Evolutionary conservation across 306 rosid genomes (phyloP).

Genomic region (Argentina anserina): DNA sequence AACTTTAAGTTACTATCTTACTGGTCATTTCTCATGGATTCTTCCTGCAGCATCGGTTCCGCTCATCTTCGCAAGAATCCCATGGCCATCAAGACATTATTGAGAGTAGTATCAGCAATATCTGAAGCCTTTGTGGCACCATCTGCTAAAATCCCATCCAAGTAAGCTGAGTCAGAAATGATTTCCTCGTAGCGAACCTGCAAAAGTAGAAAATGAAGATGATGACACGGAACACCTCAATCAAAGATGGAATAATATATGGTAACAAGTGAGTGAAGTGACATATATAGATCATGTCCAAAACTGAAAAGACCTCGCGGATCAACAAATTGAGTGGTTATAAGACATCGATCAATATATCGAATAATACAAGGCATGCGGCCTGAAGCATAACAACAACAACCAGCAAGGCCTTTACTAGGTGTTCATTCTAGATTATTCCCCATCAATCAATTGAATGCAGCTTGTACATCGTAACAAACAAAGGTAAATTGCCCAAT

Average conservation of each 20-base stretch:
- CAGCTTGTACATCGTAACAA: neutral
- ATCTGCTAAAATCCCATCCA: conserved; percentile 74
- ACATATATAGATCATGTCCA: conserved; percentile 1
- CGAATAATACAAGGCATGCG: conserved; percentile 8
- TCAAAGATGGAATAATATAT: conserved; percentile 5
- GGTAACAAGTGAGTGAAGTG: conserved; percentile 12
- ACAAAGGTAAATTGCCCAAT: neutral
- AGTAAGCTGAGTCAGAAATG: conserved; percentile 70
- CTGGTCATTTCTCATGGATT: conserved; percentile 25
- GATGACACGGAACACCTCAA: conserved; percentile 2
- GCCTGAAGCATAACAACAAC: neutral
- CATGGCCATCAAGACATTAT: conserved; percentile 86
- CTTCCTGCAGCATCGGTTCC: conserved; percentile 29
- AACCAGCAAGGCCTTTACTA: too few relatives aligned
- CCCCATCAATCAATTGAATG: neutral
- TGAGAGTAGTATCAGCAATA: conserved; percentile 70
- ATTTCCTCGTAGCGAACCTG: conserved; percentile 88
- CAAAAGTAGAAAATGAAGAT: conserved; percentile 15
- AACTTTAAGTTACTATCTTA: conserved; percentile 38
- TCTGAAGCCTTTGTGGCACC: conserved; percentile 80
- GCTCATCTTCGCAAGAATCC: conserved; percentile 68
- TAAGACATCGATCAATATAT: neutral
- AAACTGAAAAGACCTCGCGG: conserved; percentile 4
- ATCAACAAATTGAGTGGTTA: conserved; percentile 9
- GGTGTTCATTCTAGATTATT: too few relatives aligned